These are phyloP conservation scores for Lumnitzera racemosa DNA, from an alignment of 345 rosid species.

Conservation along the genomic window DNA sequence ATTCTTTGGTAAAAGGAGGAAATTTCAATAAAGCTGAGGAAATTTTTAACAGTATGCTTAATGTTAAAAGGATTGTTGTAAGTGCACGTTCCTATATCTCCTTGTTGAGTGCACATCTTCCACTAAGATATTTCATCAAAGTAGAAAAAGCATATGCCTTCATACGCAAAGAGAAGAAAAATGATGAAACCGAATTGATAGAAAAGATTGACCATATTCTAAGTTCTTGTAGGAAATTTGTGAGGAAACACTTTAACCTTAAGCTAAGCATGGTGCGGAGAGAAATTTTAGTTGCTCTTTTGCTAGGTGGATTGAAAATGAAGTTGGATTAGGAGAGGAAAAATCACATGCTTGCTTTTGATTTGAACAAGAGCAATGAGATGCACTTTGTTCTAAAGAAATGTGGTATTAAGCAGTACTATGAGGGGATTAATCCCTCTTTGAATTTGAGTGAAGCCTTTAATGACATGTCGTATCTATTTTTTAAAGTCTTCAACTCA, in stretches of 20 bases:
- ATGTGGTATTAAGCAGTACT: slow-evolving; percentile 51
- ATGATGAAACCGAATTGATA: slow-evolving; percentile 40
- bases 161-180: slow-evolving; percentile 52
- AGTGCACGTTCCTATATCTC: slow-evolving; percentile 52
- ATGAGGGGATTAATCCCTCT: slow-evolving; percentile 70
- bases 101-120: slow-evolving; percentile 48
- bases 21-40: slow-evolving; percentile 13
- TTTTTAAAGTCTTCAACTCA: slow-evolving; percentile 45
- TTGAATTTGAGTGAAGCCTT: slow-evolving; percentile 18
- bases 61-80: slow-evolving; percentile 37
- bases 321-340: slow-evolving; percentile 50
- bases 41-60: slow-evolving; percentile 47
- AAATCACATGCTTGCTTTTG: slow-evolving; percentile 49
- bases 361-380: slow-evolving; percentile 43
- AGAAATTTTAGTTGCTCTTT: slow-evolving; percentile 70
- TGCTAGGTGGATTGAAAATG: slow-evolving; percentile 69
- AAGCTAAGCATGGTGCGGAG: slow-evolving; percentile 78
- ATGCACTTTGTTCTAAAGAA: slow-evolving; percentile 46
- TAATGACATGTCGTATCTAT: slow-evolving; percentile 31
- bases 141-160: slow-evolving; percentile 57
- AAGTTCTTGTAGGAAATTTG: slow-evolving; percentile 43
- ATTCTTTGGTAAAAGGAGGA: slow-evolving; percentile 52
- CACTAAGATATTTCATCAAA: slow-evolving; percentile 37
- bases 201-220: slow-evolving; percentile 55
- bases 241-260: slow-evolving; percentile 43